Conservation (phyloP, 768 basidiomycete genomes). For the Lepiota brunneoincarnata region DNA sequence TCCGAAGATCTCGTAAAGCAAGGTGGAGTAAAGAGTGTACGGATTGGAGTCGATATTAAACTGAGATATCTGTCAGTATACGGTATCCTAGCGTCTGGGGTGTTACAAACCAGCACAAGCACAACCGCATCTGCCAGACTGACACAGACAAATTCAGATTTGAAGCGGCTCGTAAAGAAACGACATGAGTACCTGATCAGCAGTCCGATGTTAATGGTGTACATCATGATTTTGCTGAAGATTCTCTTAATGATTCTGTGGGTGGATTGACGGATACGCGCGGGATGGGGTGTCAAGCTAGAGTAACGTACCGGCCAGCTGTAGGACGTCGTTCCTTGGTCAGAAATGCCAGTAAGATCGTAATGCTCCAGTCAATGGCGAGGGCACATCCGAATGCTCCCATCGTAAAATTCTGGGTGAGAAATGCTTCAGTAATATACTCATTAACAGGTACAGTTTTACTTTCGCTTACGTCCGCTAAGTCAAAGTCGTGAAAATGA, state of each 20-base stretch:
- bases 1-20: neutral
- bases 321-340: neutral
- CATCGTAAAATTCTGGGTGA: neutral
- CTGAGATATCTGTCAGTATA: neutral
- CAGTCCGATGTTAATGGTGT: neutral
- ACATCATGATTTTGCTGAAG: neutral
- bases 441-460: no score
- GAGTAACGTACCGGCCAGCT: neutral
- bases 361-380: neutral
- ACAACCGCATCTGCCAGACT: neutral
- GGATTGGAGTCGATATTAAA: neutral
- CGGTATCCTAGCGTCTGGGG: no score
- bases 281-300: neutral
- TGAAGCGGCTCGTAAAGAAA: no score
- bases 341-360: neutral
- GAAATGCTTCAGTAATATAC: neutral
- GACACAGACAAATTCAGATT: neutral
- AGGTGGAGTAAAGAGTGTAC: neutral
- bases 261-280: neutral
- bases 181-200: neutral
- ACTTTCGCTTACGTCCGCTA: neutral
- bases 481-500: no score
- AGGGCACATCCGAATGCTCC: neutral
- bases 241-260: neutral
- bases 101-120: neutral